Base-by-base conservation (phyloP, 2,329 filamentous ascomycete genomes). In the Triangularia verruculosa region DNA sequence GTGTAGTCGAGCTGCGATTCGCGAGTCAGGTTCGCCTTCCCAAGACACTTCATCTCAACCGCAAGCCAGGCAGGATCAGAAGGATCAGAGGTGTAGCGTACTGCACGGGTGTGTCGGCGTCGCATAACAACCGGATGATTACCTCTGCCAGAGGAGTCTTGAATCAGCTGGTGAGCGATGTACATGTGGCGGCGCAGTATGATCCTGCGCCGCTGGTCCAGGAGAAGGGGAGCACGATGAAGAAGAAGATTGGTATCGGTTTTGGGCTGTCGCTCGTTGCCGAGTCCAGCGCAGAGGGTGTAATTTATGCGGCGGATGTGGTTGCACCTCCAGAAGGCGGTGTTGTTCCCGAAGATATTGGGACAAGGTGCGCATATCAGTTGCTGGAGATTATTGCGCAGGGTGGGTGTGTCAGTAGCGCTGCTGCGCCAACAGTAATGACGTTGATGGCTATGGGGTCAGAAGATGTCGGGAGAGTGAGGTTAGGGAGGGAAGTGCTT, bases 391-490 rank as follows among this genome's bases (percentile, higher is more conserved):
- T 87, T 22, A 89, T 98, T 66, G 86, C 86, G 59, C 85, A 89
- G 70, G 94, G 93, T 11, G 95, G 95, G 1, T 97, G 92, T 74
- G 90, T 91, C 2, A 89, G 88, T 60, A 82, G 82, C 13, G 83
- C 89, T 2, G 90, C 92, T 2, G 88, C 89, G 4, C 82, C 86
- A 2, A 94, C 89, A 0, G 83, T 97, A 68, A 77, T 99, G 60
- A 91, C 89, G 17, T 81, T 99, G 67, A 99, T 99, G 95, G 92
- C 93, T 32, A 98, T 99, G 95, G 95, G 95, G 0, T 92, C 90
- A 0, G 95, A 98, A 74, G 95, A 99, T 76, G 93, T 99, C 13
- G 95, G 95, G 4, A 85, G 95, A 64, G 76, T 99, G 69, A 86
- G 91, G 67, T 74, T 99, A 64, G 92, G 93, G 30, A 88, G 87